Conservation (phyloP, 2,329 filamentous ascomycete species). For the Sporothrix protearum region DNA sequence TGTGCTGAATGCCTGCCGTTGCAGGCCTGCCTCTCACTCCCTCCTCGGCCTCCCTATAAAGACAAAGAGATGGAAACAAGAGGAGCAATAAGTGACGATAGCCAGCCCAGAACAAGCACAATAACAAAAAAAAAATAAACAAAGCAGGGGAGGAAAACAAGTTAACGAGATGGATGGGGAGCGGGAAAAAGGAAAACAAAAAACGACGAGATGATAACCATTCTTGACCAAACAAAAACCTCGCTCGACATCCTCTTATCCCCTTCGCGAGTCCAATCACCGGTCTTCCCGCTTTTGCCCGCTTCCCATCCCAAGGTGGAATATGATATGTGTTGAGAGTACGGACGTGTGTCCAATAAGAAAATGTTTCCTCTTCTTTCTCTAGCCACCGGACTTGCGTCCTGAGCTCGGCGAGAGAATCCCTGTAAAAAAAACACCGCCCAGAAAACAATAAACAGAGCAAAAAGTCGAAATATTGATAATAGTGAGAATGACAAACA, state of each 20-base stretch:
- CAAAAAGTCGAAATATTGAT: background rate
- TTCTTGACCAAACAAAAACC: slow-evolving; percentile 9
- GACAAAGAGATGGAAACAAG: slow-evolving; percentile 15
- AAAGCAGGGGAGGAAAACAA: background rate
- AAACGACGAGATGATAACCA: background rate
- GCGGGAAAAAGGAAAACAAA: background rate
- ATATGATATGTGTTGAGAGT: background rate
- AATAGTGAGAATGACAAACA: background rate
- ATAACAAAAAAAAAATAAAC: slow-evolving; percentile 1
- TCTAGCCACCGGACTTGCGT: slow-evolving; percentile 25
- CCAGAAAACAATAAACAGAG: slow-evolving; percentile 6
- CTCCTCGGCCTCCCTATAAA: slow-evolving; percentile 22
- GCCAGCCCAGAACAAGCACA: slow-evolving; percentile 25
- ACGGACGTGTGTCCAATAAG: slow-evolving; percentile 24
- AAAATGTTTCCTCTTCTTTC: slow-evolving; percentile 23
- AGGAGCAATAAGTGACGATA: slow-evolving; percentile 20
- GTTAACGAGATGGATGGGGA: background rate
- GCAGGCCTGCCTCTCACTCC: slow-evolving; percentile 13
- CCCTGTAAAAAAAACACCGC: slow-evolving; percentile 20
- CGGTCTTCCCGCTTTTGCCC: background rate
- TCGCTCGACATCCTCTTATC: no score
- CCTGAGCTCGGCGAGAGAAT: slow-evolving; percentile 22
- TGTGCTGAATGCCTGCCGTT: background rate
- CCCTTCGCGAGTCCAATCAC: background rate
- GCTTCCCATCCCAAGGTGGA: background rate